phyloP scores from a whole-genome alignment of 306 rosid genomes.

The Ammopiptanthus mongolicus region DNA sequence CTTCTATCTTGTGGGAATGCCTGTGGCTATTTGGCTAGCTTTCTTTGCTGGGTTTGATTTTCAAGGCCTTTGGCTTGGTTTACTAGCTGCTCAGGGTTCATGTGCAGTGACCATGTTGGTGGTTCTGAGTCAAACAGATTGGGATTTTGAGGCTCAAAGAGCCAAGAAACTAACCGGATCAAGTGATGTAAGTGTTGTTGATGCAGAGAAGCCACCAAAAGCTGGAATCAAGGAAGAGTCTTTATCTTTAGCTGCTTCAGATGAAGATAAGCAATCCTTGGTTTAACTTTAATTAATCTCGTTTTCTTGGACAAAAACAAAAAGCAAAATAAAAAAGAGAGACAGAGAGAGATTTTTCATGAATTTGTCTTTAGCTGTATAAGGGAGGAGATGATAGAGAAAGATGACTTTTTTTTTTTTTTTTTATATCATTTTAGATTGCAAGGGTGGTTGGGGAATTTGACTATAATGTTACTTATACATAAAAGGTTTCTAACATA shows the following conservation, averaged over 20 bases:
- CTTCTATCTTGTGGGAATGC: slow-evolving; percentile 92
- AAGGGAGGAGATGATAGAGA: slow-evolving; percentile 16
- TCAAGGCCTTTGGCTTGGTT: slow-evolving; percentile 79
- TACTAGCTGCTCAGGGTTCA: slow-evolving; percentile 73
- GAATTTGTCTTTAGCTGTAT: slow-evolving; percentile 36
- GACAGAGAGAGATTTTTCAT: neutral
- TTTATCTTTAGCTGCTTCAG: slow-evolving; percentile 24
- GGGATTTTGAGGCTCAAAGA: slow-evolving; percentile 62
- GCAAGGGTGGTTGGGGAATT: slow-evolving; percentile 2
- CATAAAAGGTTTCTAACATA: neutral
- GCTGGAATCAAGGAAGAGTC: slow-evolving; percentile 48
- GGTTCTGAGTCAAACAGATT: slow-evolving; percentile 59
- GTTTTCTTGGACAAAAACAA: slow-evolving; percentile 15
- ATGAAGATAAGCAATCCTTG: slow-evolving; percentile 30
- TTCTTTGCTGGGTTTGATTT: slow-evolving; percentile 68
- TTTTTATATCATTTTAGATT: neutral
- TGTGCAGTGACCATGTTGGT: slow-evolving; percentile 85
- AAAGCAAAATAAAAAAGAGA: neutral
- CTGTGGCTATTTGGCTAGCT: slow-evolving; percentile 64
- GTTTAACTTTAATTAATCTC: slow-evolving; percentile 41
- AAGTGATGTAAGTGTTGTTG: slow-evolving; percentile 31
- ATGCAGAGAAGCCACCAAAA: slow-evolving; percentile 20
- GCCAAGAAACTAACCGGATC: slow-evolving; percentile 54
- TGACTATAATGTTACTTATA: neutral
- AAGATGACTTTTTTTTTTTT: slow-evolving; percentile 7